phyloP scores from a whole-genome alignment of 768 basidiomycete species.

The Russula olivacea region DNA sequence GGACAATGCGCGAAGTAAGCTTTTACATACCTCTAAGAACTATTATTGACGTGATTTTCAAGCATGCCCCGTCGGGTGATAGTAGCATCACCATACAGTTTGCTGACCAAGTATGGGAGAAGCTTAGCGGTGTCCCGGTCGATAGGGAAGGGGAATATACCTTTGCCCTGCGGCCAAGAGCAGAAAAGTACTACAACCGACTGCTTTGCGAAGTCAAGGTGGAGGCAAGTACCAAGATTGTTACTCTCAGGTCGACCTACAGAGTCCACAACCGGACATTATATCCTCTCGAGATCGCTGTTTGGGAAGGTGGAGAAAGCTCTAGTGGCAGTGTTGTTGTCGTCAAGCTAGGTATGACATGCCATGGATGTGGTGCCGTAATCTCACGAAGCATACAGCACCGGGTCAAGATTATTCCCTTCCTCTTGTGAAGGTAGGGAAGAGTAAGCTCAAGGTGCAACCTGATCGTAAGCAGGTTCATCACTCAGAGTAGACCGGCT shows the following conservation, averaged over 20 bases:
- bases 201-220: conserved; percentile 86
- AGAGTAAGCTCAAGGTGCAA: conserved; percentile 75
- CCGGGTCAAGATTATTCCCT: conserved; percentile 86
- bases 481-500: not conserved
- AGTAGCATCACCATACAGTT: conserved; percentile 86
- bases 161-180: conserved; percentile 77
- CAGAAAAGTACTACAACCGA: conserved; percentile 67
- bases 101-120: conserved; percentile 83
- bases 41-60: conserved; percentile 7
- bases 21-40: not conserved
- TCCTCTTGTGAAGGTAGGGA: conserved; percentile 84
- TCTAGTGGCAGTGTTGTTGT: conserved; percentile 75
- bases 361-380: not conserved
- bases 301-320: conserved; percentile 82
- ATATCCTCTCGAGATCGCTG: conserved; percentile 85
- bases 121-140: conserved; percentile 80
- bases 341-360: conserved; percentile 50
- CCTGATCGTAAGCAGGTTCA: conserved; percentile 71
- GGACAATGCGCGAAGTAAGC: conserved; percentile 82
- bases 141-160: conserved; percentile 90
- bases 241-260: conserved; percentile 90
- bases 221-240: conserved; percentile 87
- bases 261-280: conserved; percentile 86
- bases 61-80: conserved; percentile 54
- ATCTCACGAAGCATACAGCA: conserved; percentile 34